Evolutionary conservation across 2,329 filamentous ascomycete genomes (phyloP).

Genomic region (Boeremia lycopersici): DNA sequence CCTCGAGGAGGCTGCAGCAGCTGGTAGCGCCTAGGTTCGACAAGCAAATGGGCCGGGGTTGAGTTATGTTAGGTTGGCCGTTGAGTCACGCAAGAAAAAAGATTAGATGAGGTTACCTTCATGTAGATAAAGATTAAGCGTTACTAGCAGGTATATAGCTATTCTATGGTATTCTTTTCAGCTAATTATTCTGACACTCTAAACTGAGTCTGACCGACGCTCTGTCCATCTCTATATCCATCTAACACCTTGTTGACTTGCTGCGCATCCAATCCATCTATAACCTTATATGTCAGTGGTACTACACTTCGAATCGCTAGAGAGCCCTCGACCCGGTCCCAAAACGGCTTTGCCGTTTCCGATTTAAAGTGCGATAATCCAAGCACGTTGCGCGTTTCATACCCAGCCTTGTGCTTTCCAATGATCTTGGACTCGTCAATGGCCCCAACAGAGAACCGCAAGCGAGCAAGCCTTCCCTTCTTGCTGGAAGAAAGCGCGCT

Average conservation of each 20-base stretch:
- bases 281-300: background rate
- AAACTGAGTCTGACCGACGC: background rate
- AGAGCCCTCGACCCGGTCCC: background rate
- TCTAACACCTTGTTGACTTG: background rate
- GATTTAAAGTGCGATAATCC: background rate
- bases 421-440: slow-evolving; percentile 3
- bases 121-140: no score
- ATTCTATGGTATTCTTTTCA: no score
- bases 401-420: background rate
- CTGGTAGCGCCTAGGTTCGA: background rate
- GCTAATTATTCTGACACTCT: background rate
- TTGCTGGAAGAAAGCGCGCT: background rate
- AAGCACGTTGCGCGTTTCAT: background rate
- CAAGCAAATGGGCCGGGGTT: no score
- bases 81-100: no score
- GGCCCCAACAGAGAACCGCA: background rate
- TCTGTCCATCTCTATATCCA: background rate
- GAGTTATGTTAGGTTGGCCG: no score
- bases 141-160: no score
- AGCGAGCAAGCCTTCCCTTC: background rate
- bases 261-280: background rate
- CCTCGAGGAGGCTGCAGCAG: slow-evolving; percentile 6
- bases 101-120: no score
- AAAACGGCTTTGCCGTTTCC: background rate
- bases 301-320: background rate